Base-by-base conservation (phyloP, 371 early-diverging fungal genomes). In the Entomophthora muscae region DNA sequence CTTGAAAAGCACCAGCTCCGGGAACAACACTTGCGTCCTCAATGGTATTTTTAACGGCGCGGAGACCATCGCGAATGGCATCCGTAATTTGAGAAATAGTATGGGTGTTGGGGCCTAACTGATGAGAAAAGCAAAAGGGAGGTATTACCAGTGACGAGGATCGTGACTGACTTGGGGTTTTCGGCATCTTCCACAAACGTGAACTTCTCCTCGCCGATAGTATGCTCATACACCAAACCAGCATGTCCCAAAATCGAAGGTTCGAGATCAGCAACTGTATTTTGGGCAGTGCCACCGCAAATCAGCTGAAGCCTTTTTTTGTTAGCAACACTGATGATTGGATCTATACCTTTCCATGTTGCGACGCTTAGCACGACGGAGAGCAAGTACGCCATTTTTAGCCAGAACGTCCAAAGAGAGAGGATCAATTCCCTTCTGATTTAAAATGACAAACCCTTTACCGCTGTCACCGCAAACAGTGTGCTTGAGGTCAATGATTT, bases 391-490 rank as follows among this genome's bases (percentile, higher is more conserved):
- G 66, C 89, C 88, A 67, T 95, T 84, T 81, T 96, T 93, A 66
- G 93, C 93, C 70, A 99, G 79, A 26, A 99, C 81, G 75, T 99
- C 99, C 65, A 99, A 80, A 53, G 98, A 95, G 67, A 97, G 79
- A 28, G 98, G 98, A 71, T 99, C 99, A 68, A 99, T 98, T 64
- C 99, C 99, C 83, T 98, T 99, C 73, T 99, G 99, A 76, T 98
- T 99, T 71, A 99, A 85, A 54, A 99, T 79, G 42, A 99, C 89
- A 73, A 99, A 95, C 52, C 86, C 86, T 76, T 93, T 88, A 53
- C 85, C 89, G 17, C 77, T 72, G 59, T 72, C 72, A 26, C 79
- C 81, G 78, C 95, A 94, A 27, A 97, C 91, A 33, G 75, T 68
- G 71, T 95, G 93, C 78, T 97, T 98, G 71, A 99, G 86, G 54